Evolutionary conservation across 179 eudicot species (phyloP).

Genomic region (Drosera spatulata): DNA sequence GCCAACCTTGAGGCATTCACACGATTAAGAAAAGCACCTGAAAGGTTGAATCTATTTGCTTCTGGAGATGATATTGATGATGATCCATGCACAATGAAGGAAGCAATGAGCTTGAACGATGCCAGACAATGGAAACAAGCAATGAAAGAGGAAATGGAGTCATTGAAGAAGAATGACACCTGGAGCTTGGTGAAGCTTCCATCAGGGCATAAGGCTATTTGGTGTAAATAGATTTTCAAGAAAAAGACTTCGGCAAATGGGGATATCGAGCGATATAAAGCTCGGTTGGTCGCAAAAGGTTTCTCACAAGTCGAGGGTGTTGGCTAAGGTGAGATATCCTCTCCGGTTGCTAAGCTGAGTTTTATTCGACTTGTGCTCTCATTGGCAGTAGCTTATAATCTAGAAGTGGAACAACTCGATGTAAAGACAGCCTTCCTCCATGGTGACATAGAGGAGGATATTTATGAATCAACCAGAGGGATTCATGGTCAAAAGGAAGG

Average conservation of each 20-base stretch:
- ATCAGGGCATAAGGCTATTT: background rate
- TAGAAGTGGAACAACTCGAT: constrained; percentile 4
- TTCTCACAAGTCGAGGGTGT: background rate
- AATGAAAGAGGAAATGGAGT: background rate
- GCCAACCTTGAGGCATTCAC: too few species aligned
- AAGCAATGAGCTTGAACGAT: too few species aligned
- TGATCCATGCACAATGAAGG: too few species aligned
- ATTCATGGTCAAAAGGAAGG: background rate
- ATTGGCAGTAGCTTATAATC: background rate
- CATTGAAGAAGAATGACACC: background rate
- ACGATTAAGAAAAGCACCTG: too few species aligned
- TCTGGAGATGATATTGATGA: too few species aligned
- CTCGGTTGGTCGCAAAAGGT: background rate
- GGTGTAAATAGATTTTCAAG: background rate
- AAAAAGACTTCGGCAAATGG: background rate
- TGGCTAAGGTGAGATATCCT: background rate
- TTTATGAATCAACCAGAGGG: constrained; percentile 4
- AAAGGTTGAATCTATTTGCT: too few species aligned
- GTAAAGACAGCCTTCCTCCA: constrained; percentile 1
- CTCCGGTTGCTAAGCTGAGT: background rate
- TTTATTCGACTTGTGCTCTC: background rate
- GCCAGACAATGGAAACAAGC: too few species aligned
- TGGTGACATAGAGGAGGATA: constrained; percentile 1
- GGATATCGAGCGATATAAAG: background rate
- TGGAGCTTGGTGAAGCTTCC: background rate